Conservation (phyloP, 306 rosid species). For the Quercus bicolor region DNA sequence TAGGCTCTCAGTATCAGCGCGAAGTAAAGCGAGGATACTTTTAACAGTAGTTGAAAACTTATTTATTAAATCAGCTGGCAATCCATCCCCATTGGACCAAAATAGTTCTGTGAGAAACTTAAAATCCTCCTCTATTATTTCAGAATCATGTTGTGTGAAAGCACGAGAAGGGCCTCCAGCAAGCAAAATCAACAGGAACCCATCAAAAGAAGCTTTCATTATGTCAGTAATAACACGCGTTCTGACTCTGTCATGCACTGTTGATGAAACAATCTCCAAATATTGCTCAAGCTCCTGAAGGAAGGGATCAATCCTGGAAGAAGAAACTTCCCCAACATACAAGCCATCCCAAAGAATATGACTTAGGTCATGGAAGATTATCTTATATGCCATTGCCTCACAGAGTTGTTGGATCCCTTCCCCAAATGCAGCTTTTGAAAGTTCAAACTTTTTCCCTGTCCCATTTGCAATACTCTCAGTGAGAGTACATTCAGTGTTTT, state of each 20-base stretch:
- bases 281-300: slow-evolving; percentile 82
- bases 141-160: slow-evolving; percentile 62
- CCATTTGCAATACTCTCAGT: slow-evolving; percentile 35
- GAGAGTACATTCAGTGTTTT: slow-evolving; percentile 38
- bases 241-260: slow-evolving; percentile 83
- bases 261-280: slow-evolving; percentile 78
- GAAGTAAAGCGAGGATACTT: slow-evolving; percentile 54
- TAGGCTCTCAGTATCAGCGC: slow-evolving; percentile 44
- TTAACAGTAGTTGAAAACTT: slow-evolving; percentile 53
- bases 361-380: slow-evolving; percentile 60
- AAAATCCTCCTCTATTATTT: slow-evolving; percentile 73
- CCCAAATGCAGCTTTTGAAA: slow-evolving; percentile 51
- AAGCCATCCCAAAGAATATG: slow-evolving; percentile 79
- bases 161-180: slow-evolving; percentile 93
- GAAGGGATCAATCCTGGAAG: slow-evolving; percentile 71
- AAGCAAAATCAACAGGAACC: slow-evolving; percentile 70
- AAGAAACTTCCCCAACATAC: slow-evolving; percentile 61
- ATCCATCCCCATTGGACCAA: slow-evolving; percentile 97
- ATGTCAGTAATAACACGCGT: slow-evolving; percentile 80
- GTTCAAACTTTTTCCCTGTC: slow-evolving; percentile 59
- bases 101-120: slow-evolving; percentile 73
- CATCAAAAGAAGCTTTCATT: slow-evolving; percentile 87
- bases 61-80: slow-evolving; percentile 69
- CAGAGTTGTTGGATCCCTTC: slow-evolving; percentile 82
- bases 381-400: slow-evolving; percentile 66